Conservation (phyloP, 495 filamentous ascomycete species). For the Articulospora tetracladia region DNA sequence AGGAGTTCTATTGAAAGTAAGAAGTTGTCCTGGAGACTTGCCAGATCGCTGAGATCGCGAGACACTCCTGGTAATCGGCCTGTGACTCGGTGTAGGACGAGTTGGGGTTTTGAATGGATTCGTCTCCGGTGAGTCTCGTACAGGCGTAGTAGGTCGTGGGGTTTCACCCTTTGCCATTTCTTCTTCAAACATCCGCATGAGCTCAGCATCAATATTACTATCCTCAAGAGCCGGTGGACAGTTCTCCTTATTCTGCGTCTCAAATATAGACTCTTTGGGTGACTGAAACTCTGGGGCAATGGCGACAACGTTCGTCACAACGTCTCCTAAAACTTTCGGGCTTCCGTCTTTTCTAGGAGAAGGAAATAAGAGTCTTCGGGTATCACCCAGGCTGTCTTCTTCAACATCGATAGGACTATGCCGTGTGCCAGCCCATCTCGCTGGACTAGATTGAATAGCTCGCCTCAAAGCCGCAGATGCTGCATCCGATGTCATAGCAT, state of each 20-base stretch:
- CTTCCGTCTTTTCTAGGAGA: conserved; percentile 56
- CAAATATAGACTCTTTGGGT: conserved; percentile 26
- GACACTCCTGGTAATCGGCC: conserved; percentile 53
- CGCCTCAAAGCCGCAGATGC: conserved; percentile 55
- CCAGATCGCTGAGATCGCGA: conserved; percentile 45
- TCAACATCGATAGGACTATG: conserved; percentile 64
- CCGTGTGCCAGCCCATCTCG: conserved; percentile 58
- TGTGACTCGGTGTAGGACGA: conserved; percentile 51
- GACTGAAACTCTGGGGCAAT: conserved; percentile 30
- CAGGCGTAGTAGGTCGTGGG: conserved; percentile 58
- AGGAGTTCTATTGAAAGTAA: conserved; percentile 36
- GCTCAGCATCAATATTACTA: conserved; percentile 37
- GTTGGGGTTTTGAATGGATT: conserved; percentile 54
- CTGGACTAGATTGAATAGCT: conserved; percentile 70
- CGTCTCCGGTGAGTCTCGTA: conserved; percentile 42
- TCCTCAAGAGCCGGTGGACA: conserved; percentile 20
- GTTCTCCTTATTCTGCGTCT: conserved; percentile 38
- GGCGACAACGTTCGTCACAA: conserved; percentile 55
- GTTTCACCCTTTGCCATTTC: conserved; percentile 36
- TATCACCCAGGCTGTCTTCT: conserved; percentile 53
- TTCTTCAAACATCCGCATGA: conserved; percentile 59
- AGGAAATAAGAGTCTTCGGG: conserved; percentile 80
- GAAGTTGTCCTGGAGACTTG: conserved; percentile 16
- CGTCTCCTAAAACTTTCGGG: conserved; percentile 54
- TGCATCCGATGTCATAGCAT: conserved; percentile 38